Percentiles rank a stretch among this genome's conserved stretches.
Evolutionary conservation across 2,329 filamentous ascomycete genomes (phyloP).

Genomic region (Zasmidium cellare): DNA sequence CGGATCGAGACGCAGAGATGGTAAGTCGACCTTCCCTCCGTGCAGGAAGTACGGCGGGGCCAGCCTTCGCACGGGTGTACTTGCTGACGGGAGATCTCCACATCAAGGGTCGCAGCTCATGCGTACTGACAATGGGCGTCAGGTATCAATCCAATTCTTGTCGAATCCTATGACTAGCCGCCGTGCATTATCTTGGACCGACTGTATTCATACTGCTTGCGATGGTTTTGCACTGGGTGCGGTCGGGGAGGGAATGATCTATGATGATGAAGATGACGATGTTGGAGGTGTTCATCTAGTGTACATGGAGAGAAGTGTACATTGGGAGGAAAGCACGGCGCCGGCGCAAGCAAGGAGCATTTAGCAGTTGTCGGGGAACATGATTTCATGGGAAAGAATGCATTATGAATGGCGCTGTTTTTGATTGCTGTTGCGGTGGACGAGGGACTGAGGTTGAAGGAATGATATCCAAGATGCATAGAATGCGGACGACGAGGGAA

Average conservation of each 20-base stretch:
- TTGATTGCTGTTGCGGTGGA: neutral
- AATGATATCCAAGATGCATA: slow-evolving; percentile 3
- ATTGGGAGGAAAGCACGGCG: slow-evolving; percentile 10
- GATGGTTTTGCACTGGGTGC: slow-evolving; percentile 26
- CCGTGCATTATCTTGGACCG: slow-evolving; percentile 31
- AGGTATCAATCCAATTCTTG: slow-evolving; percentile 43
- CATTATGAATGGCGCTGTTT: neutral
- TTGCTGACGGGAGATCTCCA: slow-evolving; percentile 11
- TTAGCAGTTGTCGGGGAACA: neutral
- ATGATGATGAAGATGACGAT: neutral
- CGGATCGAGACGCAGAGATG: slow-evolving; percentile 70
- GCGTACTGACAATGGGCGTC: slow-evolving; percentile 9
- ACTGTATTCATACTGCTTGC: slow-evolving; percentile 30
- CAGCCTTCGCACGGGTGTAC: slow-evolving; percentile 11
- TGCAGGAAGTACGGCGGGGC: slow-evolving; percentile 1
- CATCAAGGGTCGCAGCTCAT: slow-evolving; percentile 8
- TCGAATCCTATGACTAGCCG: slow-evolving; percentile 42
- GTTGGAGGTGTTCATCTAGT: neutral
- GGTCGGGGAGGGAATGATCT: slow-evolving; percentile 4
- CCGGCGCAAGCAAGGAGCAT: slow-evolving; percentile 13
- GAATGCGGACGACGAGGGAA: neutral
- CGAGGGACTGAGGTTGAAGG: neutral
- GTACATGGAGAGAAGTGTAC: slow-evolving; percentile 1
- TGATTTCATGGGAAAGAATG: slow-evolving; percentile 5
- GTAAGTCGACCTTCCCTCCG: slow-evolving; percentile 52